Evolutionary conservation across 2,329 filamentous ascomycete species (phyloP).

Genomic region (Aspergillus sp.): DNA sequence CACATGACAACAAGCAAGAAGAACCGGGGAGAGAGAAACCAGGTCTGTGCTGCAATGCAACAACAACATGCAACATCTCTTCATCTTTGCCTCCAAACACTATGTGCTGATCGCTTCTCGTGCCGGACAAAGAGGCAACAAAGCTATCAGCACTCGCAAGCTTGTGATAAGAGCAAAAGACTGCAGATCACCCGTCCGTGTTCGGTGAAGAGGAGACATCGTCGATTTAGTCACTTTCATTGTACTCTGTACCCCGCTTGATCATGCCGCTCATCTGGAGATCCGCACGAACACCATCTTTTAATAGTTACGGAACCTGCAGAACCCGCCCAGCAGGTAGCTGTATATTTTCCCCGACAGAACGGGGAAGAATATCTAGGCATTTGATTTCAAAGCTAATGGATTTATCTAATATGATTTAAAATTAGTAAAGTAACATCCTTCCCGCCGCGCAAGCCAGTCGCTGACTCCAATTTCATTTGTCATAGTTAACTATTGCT

Average conservation of each 20-base stretch:
- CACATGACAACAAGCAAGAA: neutral
- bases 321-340: neutral
- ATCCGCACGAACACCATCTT: neutral
- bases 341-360: neutral
- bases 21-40: neutral
- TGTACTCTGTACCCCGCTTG: neutral
- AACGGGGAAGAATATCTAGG: neutral
- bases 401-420: neutral
- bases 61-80: neutral
- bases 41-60: neutral
- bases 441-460: neutral
- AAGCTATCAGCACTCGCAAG: neutral
- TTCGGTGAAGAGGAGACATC: neutral
- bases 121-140: neutral
- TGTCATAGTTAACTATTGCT: neutral
- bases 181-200: slow-evolving; percentile 7
- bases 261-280: neutral
- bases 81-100: neutral
- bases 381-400: neutral
- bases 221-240: neutral
- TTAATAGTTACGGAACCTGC: neutral
- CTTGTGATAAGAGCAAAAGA: slow-evolving; percentile 11
- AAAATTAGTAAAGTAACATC: neutral
- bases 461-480: slow-evolving; percentile 4
- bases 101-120: neutral